Conservation (phyloP, 495 filamentous ascomycete genomes). For the Penicillium odoratum region DNA sequence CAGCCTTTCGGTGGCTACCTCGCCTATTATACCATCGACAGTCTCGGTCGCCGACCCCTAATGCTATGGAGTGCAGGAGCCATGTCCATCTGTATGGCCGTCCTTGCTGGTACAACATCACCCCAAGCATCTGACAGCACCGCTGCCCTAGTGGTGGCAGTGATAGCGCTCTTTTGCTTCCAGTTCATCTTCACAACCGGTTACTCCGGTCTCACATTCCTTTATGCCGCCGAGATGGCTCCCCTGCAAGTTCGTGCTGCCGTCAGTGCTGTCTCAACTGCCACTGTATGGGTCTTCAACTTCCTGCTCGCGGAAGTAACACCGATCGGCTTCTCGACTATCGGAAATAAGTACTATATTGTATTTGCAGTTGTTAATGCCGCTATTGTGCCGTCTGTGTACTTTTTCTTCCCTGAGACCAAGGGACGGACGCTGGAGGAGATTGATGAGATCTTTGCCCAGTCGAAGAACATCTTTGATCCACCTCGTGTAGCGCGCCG, state of each 20-base stretch:
- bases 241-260: slow-evolving; percentile 65
- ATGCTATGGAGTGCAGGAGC: slow-evolving; percentile 56
- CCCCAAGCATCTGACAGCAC: slow-evolving; percentile 29
- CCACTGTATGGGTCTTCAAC: slow-evolving; percentile 64
- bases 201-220: slow-evolving; percentile 68
- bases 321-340: slow-evolving; percentile 44
- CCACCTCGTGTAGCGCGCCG: slow-evolving; percentile 30
- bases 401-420: slow-evolving; percentile 60
- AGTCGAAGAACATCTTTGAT: slow-evolving; percentile 33
- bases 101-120: slow-evolving; percentile 48
- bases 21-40: slow-evolving; percentile 77
- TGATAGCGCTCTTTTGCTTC: slow-evolving; percentile 42
- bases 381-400: slow-evolving; percentile 49
- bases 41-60: slow-evolving; percentile 66
- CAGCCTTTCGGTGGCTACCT: slow-evolving; percentile 71
- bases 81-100: slow-evolving; percentile 62
- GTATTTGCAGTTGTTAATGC: slow-evolving; percentile 50
- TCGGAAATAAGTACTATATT: slow-evolving; percentile 50
- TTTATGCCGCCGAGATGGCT: slow-evolving; percentile 65
- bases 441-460: slow-evolving; percentile 68
- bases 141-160: slow-evolving; percentile 39
- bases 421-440: slow-evolving; percentile 68
- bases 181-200: slow-evolving; percentile 50
- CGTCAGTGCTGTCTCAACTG: slow-evolving; percentile 63
- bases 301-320: slow-evolving; percentile 50